Percentiles rank a stretch among this genome's conserved stretches.
Evolutionary conservation across 805 yeast species (phyloP).

Genomic region (Kodamaea kakaduensis): DNA sequence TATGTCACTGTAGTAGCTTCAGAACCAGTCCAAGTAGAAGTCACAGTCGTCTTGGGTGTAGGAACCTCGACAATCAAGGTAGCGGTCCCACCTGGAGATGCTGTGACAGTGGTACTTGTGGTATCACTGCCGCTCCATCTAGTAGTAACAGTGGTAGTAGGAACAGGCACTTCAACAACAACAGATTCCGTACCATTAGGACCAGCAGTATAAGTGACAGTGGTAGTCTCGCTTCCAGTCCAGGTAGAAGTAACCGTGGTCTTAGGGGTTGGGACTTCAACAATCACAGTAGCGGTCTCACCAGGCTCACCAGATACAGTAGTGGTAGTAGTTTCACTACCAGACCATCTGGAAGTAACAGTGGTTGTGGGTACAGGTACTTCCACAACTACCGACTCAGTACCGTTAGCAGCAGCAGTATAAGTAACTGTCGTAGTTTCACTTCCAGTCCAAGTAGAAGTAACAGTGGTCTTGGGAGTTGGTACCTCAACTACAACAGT

Average conservation of each 20-base stretch:
- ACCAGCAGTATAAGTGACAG: constrained; percentile 11
- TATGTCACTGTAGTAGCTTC: constrained; percentile 1
- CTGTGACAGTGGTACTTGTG: constrained; percentile 10
- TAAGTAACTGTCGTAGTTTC: constrained; percentile 7
- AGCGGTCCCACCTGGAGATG: constrained; percentile 7
- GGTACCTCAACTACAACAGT: constrained; percentile 23
- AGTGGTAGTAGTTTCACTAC: constrained; percentile 10
- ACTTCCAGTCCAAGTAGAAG: constrained; percentile 10
- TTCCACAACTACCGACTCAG: constrained; percentile 11
- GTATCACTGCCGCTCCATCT: constrained; percentile 11
- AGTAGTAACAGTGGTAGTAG: constrained; percentile 8
- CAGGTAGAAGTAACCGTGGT: constrained; percentile 11
- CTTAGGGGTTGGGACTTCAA: constrained; percentile 16
- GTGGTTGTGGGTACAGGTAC: constrained; percentile 14
- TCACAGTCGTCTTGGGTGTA: constrained; percentile 11
- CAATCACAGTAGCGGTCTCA: constrained; percentile 11
- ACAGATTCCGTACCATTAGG: constrained; percentile 12
- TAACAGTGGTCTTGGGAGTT: constrained; percentile 10
- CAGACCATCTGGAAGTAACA: constrained; percentile 15
- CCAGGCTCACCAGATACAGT: constrained; percentile 6
- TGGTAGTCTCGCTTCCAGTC: constrained; percentile 8
- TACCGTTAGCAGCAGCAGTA: constrained; percentile 8
- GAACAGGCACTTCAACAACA: constrained; percentile 13
- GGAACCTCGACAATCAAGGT: constrained; percentile 15
- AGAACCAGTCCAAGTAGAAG: constrained; percentile 13